A percentile compares a stretch with the other conserved stretches of the same genome.
Conservation (phyloP, 306 rosid species). For the Fagus crenata region DNA sequence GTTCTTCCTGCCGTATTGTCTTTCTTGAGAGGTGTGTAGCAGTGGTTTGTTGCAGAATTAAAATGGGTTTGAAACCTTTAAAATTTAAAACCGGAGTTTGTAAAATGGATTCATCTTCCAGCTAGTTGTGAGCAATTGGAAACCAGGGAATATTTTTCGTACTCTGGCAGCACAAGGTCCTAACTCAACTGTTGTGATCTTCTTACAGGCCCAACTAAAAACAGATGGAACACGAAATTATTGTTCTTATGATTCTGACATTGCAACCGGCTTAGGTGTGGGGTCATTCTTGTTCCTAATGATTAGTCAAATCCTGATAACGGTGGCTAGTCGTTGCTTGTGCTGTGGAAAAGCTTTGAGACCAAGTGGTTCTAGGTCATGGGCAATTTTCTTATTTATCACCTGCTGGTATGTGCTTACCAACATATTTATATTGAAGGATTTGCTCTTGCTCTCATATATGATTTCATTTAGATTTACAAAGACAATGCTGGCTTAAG, state of each 20-base stretch:
- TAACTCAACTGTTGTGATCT: conserved; percentile 18
- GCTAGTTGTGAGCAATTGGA: not conserved
- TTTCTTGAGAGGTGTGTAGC: not conserved
- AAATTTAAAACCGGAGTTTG: not conserved
- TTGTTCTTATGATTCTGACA: conserved; percentile 72
- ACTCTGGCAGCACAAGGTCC: conserved; percentile 6
- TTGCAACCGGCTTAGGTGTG: conserved; percentile 85
- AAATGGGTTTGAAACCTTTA: not conserved
- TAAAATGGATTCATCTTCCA: not conserved
- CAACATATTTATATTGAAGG: not conserved
- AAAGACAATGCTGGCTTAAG: not conserved
- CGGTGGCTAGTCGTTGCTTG: conserved; percentile 67
- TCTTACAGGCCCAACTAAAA: conserved; percentile 47
- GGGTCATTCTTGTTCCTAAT: conserved; percentile 66
- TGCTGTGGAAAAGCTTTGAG: conserved; percentile 80
- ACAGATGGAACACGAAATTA: conserved; percentile 17
- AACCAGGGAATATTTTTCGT: not conserved
- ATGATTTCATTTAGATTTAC: conserved; percentile 1
- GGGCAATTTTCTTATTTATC: conserved; percentile 72
- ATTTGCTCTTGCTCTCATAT: not conserved
- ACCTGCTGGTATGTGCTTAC: conserved; percentile 60
- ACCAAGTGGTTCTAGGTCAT: conserved; percentile 68
- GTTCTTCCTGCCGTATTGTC: not conserved
- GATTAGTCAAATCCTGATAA: conserved; percentile 69
- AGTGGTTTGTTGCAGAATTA: not conserved